phyloP scores from a whole-genome alignment of 2,329 filamentous ascomycete genomes.

The Cyphellophora attinorum region DNA sequence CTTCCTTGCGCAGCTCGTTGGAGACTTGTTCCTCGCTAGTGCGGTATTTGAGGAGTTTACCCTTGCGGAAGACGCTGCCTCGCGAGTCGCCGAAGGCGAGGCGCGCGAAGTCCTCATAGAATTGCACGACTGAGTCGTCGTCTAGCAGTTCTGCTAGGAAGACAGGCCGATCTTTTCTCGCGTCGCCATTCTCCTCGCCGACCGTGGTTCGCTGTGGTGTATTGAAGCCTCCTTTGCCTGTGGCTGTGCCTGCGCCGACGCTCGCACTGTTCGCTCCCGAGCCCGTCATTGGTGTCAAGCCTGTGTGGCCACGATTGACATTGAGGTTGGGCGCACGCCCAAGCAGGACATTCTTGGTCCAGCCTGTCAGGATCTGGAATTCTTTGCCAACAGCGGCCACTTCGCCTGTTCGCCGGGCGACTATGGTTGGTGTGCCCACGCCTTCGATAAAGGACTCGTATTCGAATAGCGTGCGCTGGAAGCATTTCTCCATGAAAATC shows the following conservation, averaged over 20 bases:
- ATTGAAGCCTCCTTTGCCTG: slow-evolving; percentile 34
- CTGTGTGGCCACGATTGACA: slow-evolving; percentile 57
- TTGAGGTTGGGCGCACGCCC: slow-evolving; percentile 84
- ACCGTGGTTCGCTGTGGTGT: slow-evolving; percentile 29
- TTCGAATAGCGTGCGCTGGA: slow-evolving; percentile 84
- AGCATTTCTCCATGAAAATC: slow-evolving; percentile 95
- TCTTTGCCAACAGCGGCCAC: slow-evolving; percentile 94
- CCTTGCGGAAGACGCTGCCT: slow-evolving; percentile 72
- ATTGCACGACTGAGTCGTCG: slow-evolving; percentile 84
- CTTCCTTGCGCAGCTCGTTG: slow-evolving; percentile 19
- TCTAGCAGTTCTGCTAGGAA: slow-evolving; percentile 90
- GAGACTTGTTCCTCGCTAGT: slow-evolving; percentile 48
- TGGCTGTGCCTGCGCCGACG: slow-evolving; percentile 27
- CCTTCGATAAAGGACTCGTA: slow-evolving; percentile 88
- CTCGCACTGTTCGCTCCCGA: slow-evolving; percentile 27
- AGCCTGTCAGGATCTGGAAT: slow-evolving; percentile 90
- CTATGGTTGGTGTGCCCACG: slow-evolving; percentile 80
- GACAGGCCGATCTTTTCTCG: slow-evolving; percentile 62
- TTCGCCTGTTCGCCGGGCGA: slow-evolving; percentile 85
- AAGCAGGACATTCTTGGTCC: slow-evolving; percentile 80
- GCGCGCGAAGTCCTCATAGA: slow-evolving; percentile 91
- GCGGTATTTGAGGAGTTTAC: slow-evolving; percentile 83
- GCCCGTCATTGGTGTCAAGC: slow-evolving; percentile 23
- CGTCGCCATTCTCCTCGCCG: slow-evolving; percentile 20
- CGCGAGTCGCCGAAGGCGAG: slow-evolving; percentile 86